Evolutionary conservation across 352 stramenopile species (phyloP).

Genomic region (Pythium periplocum): DNA sequence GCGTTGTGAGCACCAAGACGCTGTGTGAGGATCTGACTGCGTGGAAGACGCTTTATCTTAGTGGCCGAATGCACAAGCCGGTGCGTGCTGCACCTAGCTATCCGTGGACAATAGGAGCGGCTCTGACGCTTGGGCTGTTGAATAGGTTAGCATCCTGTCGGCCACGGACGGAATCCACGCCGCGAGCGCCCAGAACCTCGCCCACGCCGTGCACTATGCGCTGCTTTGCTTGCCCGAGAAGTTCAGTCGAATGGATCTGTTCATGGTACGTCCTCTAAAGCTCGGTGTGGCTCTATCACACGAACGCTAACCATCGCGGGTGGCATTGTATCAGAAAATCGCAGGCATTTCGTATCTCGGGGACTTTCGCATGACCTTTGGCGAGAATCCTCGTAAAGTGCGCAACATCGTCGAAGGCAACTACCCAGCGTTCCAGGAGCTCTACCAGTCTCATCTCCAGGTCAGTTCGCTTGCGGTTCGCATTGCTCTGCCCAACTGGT

Average conservation of each 20-base stretch:
- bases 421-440: constrained; percentile 56
- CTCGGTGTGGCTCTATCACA: too few relatives aligned
- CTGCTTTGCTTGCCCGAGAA: constrained; percentile 70
- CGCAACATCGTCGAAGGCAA: constrained; percentile 89
- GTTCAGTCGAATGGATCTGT: constrained; percentile 78
- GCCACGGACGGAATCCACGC: constrained; percentile 39
- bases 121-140: not conserved
- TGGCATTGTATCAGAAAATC: constrained; percentile 49
- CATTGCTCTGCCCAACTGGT: not conserved
- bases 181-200: constrained; percentile 56
- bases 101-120: too few relatives aligned
- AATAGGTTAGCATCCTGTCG: constrained; percentile 55
- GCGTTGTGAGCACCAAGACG: constrained; percentile 77
- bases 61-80: constrained; percentile 83
- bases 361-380: constrained; percentile 89
- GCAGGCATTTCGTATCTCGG: constrained; percentile 87
- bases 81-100: constrained; percentile 28
- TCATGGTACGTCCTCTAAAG: constrained; percentile 44
- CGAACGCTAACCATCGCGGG: not conserved
- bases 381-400: constrained; percentile 89
- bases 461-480: constrained; percentile 20
- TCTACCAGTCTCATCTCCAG: constrained; percentile 76
- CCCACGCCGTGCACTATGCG: constrained; percentile 71
- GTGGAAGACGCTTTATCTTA: constrained; percentile 86
- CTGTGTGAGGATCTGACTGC: constrained; percentile 68